Evolutionary conservation across 768 basidiomycete species (phyloP), one percentile per base, ranked within the genome.

Genomic region (Obba rivulosa): DNA sequence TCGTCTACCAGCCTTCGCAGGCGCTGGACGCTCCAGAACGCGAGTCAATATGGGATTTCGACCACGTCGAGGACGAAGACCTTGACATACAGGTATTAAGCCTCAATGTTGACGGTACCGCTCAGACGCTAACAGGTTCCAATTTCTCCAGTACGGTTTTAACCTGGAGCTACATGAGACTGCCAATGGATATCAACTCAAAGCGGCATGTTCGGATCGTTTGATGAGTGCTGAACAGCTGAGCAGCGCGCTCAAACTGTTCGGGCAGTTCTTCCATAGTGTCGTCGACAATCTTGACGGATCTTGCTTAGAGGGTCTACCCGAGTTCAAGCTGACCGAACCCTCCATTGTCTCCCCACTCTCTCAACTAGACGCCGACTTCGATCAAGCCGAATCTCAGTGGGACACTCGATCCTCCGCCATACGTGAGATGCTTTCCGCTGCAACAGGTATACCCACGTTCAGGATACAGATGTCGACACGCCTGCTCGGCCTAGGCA

Each of bases 121-220:
- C n/a, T n/a, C n/a, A n/a, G n/a, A n/a, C n/a, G n/a, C 28, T 31
- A 13, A 31, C 28, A 31, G 13, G 28, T 31, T 7, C 13, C 17
- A 3, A 4, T 39, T 21, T n/a, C 25, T 28, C 13, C 43, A 77
- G 75, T 77, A 77, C 50, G 64, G 72, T 3, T 45, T 76, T 16
- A 75, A 74, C 41, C 47, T 74, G 25, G 75, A 76, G 53, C 54
- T 76, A 8, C 57, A 65, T 45, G 68, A 73, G 44, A 34, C 50
- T 9, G 52, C 56, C 3, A 45, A 50, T 31, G 62, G 66, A 1
- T 69, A 72, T 48, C 51, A 53, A 23, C 41, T 75, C 28, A 66
- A 65, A 49, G 63, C 66, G 35, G 72, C 68, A 14, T 73, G 70
- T 36, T 57, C 54, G 4, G 51, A 63, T 5, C 60, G 63, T 31